Evolutionary conservation across 495 filamentous ascomycete genomes (phyloP).

Genomic region (Cenococcum geophilum): DNA sequence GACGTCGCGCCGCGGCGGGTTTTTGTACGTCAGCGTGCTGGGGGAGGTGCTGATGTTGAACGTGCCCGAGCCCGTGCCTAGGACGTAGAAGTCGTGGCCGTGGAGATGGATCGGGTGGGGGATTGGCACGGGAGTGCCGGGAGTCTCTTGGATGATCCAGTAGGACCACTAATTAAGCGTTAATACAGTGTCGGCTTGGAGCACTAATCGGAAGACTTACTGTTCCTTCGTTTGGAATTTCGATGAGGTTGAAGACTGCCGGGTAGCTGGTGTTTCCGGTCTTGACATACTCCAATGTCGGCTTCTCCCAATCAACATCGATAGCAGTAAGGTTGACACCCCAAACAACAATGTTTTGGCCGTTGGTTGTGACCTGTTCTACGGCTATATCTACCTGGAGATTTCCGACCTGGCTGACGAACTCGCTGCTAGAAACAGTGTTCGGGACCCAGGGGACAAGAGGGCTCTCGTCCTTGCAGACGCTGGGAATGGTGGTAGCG

Average conservation of each 20-base stretch:
- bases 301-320: constrained; percentile 36
- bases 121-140: constrained; percentile 28
- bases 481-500: constrained; percentile 9
- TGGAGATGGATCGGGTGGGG: constrained; percentile 39
- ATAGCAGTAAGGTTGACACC: constrained; percentile 37
- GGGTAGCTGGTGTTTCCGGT: constrained; percentile 35
- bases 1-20: constrained; percentile 35
- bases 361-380: constrained; percentile 31
- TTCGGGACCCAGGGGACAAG: constrained; percentile 31
- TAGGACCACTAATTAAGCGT: constrained; percentile 32
- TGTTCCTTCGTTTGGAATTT: constrained; percentile 32
- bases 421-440: constrained; percentile 27
- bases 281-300: constrained; percentile 38
- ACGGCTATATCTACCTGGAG: constrained; percentile 29
- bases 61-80: constrained; percentile 29
- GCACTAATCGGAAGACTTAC: constrained; percentile 6
- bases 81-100: constrained; percentile 39
- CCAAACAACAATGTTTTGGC: constrained; percentile 38
- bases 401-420: constrained; percentile 29
- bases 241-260: constrained; percentile 32
- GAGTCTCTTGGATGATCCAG: constrained; percentile 40
- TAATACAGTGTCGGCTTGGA: no score
- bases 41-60: constrained; percentile 27
- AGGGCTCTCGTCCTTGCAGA: constrained; percentile 23
- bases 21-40: constrained; percentile 23